Conservation (phyloP, 2,329 filamentous ascomycete species). For the Fusarium ambrosium region DNA sequence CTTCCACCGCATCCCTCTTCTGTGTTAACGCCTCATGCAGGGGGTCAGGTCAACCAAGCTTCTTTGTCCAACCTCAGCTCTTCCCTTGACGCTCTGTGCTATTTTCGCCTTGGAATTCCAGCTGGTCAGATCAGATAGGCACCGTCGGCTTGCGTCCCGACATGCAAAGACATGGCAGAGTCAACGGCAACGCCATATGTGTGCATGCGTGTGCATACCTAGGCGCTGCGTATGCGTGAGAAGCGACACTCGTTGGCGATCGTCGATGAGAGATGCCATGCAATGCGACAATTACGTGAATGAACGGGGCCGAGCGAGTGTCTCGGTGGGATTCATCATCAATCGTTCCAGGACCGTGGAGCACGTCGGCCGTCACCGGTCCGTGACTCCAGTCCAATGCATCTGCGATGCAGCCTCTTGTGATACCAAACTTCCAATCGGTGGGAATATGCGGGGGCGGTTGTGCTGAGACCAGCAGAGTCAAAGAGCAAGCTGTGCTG, state of each 20-base stretch:
- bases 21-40: conserved; percentile 4
- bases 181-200: background rate
- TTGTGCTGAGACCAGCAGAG: background rate
- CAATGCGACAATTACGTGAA: conserved; percentile 25
- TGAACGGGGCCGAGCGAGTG: conserved; percentile 12
- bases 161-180: background rate
- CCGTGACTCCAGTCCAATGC: conserved; percentile 1
- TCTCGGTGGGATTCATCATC: conserved; percentile 18
- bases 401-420: conserved; percentile 6
- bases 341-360: conserved; percentile 6
- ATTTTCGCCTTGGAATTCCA: conserved; percentile 2
- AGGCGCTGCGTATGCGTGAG: background rate
- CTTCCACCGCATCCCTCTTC: background rate
- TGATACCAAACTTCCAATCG: conserved; percentile 11
- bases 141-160: background rate
- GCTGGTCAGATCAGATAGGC: background rate
- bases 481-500: background rate
- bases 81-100: background rate
- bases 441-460: conserved; percentile 5
- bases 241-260: conserved; percentile 8
- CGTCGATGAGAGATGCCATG: conserved; percentile 17
- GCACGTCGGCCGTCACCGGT: conserved; percentile 10
- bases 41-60: background rate
- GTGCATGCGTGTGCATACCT: background rate
- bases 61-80: background rate